Evolutionary conservation across 805 yeast genomes (phyloP).

Genomic region (Hanseniaspora valbyensis): DNA sequence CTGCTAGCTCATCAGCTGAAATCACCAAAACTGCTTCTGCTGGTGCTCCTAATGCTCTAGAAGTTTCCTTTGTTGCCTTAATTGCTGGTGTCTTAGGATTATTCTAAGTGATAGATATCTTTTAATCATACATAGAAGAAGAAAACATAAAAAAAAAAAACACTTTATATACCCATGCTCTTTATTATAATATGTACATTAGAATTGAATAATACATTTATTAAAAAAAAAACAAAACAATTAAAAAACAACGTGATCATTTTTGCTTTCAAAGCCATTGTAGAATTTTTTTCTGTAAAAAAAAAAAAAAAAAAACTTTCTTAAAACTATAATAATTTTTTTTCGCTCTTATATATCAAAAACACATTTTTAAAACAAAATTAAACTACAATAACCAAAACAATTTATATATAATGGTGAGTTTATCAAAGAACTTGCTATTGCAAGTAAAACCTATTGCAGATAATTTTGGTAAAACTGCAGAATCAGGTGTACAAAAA

Average conservation of each 20-base stretch:
- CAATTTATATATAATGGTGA: constrained; percentile 5
- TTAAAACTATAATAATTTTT: no score
- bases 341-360: no score
- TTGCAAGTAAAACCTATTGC: neutral
- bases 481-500: constrained; percentile 1
- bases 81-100: constrained; percentile 26
- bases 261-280: neutral
- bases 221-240: neutral
- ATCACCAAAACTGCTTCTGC: constrained; percentile 30
- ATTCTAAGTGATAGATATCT: constrained; percentile 17
- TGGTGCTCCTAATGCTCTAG: constrained; percentile 24
- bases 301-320: no score
- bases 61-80: constrained; percentile 21
- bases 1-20: constrained; percentile 38
- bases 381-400: neutral
- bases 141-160: neutral
- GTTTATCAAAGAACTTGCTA: neutral
- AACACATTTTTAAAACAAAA: neutral
- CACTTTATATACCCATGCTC: neutral
- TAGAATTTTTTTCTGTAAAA: neutral
- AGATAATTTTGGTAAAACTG: constrained; percentile 4
- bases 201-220: neutral
- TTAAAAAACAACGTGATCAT: neutral
- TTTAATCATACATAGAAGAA: neutral
- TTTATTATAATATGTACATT: neutral